phyloP scores from a whole-genome alignment of 192 early-diverging fungal species.

The Chytriomyces sp. region DNA sequence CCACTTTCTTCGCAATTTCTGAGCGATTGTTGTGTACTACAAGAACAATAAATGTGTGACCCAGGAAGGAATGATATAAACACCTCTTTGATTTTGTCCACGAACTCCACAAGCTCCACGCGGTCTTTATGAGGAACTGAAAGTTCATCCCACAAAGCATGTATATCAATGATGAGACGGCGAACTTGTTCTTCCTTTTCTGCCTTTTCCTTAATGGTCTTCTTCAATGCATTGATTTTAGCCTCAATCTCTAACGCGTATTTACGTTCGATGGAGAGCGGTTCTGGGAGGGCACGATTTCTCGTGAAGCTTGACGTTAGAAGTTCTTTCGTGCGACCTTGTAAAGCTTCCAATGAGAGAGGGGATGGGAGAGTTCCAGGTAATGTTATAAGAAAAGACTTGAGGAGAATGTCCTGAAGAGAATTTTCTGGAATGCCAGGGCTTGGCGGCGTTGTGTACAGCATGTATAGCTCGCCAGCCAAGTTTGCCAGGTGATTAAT shows the following conservation, averaged over 20 bases:
- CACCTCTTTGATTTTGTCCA: constrained; percentile 12
- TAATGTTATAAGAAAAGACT: not conserved
- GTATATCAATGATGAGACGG: constrained; percentile 34
- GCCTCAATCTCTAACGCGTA: not conserved
- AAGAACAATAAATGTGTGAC: not conserved
- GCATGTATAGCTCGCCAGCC: not conserved
- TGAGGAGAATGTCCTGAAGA: not conserved
- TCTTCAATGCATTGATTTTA: not conserved
- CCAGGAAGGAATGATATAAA: not conserved
- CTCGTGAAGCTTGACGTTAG: not conserved
- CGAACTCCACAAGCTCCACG: constrained; percentile 5
- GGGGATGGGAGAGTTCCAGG: not conserved
- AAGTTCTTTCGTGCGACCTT: not conserved
- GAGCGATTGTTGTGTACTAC: constrained; percentile 35
- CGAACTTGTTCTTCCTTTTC: constrained; percentile 6
- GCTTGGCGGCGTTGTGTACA: not conserved
- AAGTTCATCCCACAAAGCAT: constrained; percentile 38
- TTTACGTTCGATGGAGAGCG: not conserved
- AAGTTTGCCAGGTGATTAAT: not conserved
- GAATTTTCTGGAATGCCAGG: not conserved
- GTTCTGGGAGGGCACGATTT: not conserved
- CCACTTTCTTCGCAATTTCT: constrained; percentile 34
- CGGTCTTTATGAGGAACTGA: constrained; percentile 7
- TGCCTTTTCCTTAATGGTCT: not conserved
- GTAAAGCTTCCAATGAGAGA: not conserved